Conservation (phyloP, 805 yeast genomes). For the Yarrowia sp. region DNA sequence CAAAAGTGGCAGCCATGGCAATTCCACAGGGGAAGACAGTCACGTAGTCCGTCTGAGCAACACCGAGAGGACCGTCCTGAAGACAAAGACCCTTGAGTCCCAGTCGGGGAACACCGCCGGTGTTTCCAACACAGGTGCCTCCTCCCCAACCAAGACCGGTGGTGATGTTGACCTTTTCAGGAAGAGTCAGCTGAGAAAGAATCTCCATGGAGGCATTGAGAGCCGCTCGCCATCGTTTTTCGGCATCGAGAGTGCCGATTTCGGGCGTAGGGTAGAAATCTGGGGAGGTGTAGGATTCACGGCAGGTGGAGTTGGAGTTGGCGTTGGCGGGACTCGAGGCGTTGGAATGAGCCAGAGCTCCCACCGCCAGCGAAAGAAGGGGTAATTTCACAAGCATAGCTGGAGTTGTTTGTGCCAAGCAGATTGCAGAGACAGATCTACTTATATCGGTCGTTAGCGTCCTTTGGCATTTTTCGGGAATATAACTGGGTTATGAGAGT, state of each 20-base stretch:
- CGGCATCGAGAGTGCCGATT: conserved; percentile 3
- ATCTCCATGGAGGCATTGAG: not conserved
- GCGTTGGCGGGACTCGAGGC: not conserved
- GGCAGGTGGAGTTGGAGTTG: not conserved
- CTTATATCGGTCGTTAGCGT: not conserved
- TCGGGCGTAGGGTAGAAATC: conserved; percentile 17
- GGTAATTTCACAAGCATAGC: not conserved
- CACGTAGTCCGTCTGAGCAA: conserved; percentile 60
- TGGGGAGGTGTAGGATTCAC: not conserved
- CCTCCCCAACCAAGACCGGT: conserved; percentile 17
- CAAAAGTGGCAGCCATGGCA: conserved; percentile 65
- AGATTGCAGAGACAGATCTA: not conserved
- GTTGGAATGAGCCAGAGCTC: not conserved
- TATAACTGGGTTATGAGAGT: not conserved
- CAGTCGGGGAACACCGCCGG: conserved; percentile 61
- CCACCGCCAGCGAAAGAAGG: not conserved
- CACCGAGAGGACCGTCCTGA: conserved; percentile 70
- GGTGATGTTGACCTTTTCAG: conserved; percentile 24
- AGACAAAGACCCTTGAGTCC: conserved; percentile 63
- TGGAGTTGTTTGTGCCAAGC: not conserved
- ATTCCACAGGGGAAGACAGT: conserved; percentile 66
- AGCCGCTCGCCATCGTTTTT: conserved; percentile 4
- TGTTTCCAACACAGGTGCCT: conserved; percentile 7
- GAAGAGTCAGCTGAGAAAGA: not conserved
- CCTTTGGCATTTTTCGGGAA: not conserved